Conservation (phyloP, 768 basidiomycete genomes). For the Termitomyces sp. region DNA sequence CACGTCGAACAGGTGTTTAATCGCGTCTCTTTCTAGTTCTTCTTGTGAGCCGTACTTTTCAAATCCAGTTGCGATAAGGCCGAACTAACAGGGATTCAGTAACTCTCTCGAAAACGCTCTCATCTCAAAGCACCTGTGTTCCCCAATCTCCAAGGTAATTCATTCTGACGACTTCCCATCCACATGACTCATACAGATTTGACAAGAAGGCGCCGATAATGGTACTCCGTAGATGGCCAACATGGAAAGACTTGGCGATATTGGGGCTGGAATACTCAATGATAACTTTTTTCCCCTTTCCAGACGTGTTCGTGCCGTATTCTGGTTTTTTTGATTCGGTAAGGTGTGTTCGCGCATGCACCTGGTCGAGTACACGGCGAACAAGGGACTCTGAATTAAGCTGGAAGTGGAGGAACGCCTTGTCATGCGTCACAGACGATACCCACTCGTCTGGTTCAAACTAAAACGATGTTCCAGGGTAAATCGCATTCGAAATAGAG, state of each 20-base stretch:
- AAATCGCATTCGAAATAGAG: not conserved
- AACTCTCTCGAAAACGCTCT: not conserved
- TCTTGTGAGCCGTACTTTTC: conserved; percentile 88
- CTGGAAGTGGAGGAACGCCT: conserved; percentile 81
- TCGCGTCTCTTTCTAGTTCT: conserved; percentile 80
- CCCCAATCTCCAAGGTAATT: conserved; percentile 99
- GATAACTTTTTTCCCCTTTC: conserved; percentile 77
- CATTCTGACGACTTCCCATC: conserved; percentile 87
- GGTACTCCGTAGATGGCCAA: conserved; percentile 94
- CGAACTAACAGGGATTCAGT: conserved; percentile 46
- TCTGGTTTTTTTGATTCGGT: conserved; percentile 54
- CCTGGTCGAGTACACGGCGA: conserved; percentile 63
- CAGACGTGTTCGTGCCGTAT: conserved; percentile 79
- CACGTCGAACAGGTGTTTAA: conserved; percentile 91
- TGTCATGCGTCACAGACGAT: conserved; percentile 61
- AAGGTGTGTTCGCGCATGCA: conserved; percentile 65
- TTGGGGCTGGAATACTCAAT: conserved; percentile 96
- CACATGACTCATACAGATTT: conserved; percentile 87
- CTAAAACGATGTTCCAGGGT: conserved; percentile 30
- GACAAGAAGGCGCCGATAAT: conserved; percentile 95
- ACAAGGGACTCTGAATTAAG: conserved; percentile 61
- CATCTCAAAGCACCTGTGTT: conserved; percentile 66
- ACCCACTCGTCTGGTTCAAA: conserved; percentile 85
- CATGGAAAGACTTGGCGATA: conserved; percentile 97
- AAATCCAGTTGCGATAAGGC: conserved; percentile 86